Percentiles rank a stretch among this genome's conserved stretches.
phyloP scores from a whole-genome alignment of 2,329 filamentous ascomycete genomes.

The Aureobasidium sp. region DNA sequence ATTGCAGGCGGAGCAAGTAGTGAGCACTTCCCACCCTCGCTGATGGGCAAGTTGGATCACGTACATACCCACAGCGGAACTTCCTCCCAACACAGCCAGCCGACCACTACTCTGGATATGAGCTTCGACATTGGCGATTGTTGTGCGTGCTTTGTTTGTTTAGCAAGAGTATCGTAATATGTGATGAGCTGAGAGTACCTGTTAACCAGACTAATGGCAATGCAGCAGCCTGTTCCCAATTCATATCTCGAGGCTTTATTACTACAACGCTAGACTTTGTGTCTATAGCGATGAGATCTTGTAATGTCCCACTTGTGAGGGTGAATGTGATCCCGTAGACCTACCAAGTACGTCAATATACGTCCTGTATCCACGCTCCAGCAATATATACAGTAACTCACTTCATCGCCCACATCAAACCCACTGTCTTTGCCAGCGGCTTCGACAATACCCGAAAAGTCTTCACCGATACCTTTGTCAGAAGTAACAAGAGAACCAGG shows the following conservation, averaged over 20 bases:
- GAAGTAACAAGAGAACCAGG: conserved; percentile 17
- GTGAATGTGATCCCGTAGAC: conserved; percentile 26
- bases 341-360: not conserved
- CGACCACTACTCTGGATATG: conserved; percentile 20
- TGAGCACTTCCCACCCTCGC: conserved; percentile 29
- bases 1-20: conserved; percentile 52
- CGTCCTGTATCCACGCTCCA: too few relatives aligned
- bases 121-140: conserved; percentile 23
- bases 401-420: conserved; percentile 25
- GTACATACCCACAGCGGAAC: conserved; percentile 27
- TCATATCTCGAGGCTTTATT: conserved; percentile 26
- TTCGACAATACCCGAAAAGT: conserved; percentile 26
- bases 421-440: conserved; percentile 20
- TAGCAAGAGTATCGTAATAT: not conserved
- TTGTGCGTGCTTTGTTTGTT: conserved; percentile 22
- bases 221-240: conserved; percentile 25
- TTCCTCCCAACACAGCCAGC: conserved; percentile 27
- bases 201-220: conserved; percentile 26
- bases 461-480: conserved; percentile 25
- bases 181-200: not conserved
- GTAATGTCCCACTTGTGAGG: conserved; percentile 22
- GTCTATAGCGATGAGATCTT: conserved; percentile 24
- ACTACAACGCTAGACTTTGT: conserved; percentile 20
- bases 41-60: conserved; percentile 25
- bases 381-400: not conserved